Conservation (phyloP, 179 eudicot genomes). For the Sideroxylon spinosum region DNA sequence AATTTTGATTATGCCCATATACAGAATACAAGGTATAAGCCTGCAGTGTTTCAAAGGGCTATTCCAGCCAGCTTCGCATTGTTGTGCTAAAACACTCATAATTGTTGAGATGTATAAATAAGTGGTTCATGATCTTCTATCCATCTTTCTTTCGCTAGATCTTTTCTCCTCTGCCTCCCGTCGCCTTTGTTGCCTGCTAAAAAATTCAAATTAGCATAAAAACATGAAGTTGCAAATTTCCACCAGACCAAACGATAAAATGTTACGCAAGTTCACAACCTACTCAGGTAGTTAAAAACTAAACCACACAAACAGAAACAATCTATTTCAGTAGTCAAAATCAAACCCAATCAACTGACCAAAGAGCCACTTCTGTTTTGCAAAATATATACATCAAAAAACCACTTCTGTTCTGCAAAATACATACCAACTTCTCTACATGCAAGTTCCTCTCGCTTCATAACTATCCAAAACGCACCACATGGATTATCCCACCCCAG, state of each 20-base stretch:
- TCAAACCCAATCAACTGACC: no score
- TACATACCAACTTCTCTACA: no score
- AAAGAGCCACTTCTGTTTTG: no score
- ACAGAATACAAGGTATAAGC: not conserved
- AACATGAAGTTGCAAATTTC: not conserved
- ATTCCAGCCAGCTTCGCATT: conserved; percentile 3
- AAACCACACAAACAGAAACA: not conserved
- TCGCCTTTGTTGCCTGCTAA: conserved; percentile 80
- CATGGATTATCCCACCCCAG: no score
- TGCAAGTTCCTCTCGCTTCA: not conserved
- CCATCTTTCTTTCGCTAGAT: conserved; percentile 64
- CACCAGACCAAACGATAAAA: not conserved
- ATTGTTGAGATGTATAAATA: not conserved
- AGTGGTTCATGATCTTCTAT: conserved; percentile 47
- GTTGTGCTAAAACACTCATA: not conserved
- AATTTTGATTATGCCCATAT: not conserved
- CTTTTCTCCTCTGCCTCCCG: conserved; percentile 81
- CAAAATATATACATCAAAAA: no score
- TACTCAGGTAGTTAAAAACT: not conserved
- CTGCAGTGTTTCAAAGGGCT: not conserved
- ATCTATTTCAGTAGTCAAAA: no score
- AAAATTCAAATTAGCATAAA: not conserved
- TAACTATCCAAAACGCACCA: no score
- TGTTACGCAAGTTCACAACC: not conserved
- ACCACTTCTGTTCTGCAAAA: no score